Evolutionary conservation across 306 rosid genomes (phyloP), one percentile per base, ranked within the genome.

Genomic region (Herpetospermum pedunculosum): DNA sequence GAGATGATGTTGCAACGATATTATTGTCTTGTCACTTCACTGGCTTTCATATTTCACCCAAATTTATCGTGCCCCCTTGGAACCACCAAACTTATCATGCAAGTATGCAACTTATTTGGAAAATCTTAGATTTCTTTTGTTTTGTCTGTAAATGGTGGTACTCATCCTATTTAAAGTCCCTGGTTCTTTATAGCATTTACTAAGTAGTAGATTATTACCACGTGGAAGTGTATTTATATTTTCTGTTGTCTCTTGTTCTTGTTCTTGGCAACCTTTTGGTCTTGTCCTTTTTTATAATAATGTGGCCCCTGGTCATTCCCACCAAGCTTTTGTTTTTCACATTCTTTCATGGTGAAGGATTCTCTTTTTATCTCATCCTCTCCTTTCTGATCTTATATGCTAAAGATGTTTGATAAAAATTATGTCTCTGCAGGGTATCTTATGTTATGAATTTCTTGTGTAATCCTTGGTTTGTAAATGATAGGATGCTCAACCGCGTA

Each of bases 401-500:
- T 58, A 12, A 55, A 12, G 70, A 37, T 78, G 13, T 37, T 16
- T 12, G 15, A 30, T 26, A 30, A 48, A 48, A 19, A 12, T 70
- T 14, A 32, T 23, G 15, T 67, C 9, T 1, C 25, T 1, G 4
- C 2, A 16, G 43, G 52, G 25, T 72, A 1, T 32, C 32, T 76
- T 78, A 26, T 16, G 34, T 71, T 41, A 55, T 72, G 25, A 70
- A 44, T 67, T 43, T 77, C 55, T 48, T 55, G 15, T 79, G 38
- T 74, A 81, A 68, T 38, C 43, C 23, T 37, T 73, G 8, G 8
- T 63, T 76, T 77, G 70, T 70, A 69, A 80, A 84, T 82, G 83
- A 76, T 92, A 94, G 99, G 97, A 91, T 0, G 92, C 97, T 18
- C 84, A 29, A 70, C 99, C 99, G 7, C 91, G 91, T 5, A 75